Evolutionary conservation across 768 basidiomycete genomes (phyloP).

Genomic region (Cystofilobasidium macerans): DNA sequence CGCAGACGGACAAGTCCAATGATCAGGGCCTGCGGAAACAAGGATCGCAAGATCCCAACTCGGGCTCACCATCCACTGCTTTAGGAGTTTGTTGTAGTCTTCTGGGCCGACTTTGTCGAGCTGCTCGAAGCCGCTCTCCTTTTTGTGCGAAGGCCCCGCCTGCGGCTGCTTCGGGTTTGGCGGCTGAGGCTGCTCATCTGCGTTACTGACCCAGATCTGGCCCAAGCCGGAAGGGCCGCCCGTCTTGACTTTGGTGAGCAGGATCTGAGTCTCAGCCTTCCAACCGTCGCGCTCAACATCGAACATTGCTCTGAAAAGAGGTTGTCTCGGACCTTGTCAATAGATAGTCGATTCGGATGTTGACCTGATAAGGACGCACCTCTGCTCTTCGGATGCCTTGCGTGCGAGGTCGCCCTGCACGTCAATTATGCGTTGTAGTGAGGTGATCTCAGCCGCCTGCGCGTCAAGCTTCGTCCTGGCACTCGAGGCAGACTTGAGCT

Average conservation of each 20-base stretch:
- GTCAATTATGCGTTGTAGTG: constrained; percentile 5
- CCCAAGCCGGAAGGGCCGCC: no score
- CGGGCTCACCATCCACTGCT: constrained; percentile 21
- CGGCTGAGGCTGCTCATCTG: not conserved
- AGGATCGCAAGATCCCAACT: no score
- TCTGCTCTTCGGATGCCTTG: constrained; percentile 5
- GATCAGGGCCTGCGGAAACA: not conserved
- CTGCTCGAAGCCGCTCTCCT: constrained; percentile 23
- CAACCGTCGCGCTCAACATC: constrained; percentile 19
- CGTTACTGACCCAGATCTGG: not conserved
- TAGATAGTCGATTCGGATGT: no score
- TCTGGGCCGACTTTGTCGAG: constrained; percentile 12
- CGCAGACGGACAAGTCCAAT: not conserved
- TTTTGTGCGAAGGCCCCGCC: constrained; percentile 2
- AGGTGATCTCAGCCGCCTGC: constrained; percentile 2
- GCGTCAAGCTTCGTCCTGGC: not conserved
- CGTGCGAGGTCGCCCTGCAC: constrained; percentile 7
- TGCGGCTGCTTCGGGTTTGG: not conserved
- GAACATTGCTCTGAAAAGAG: constrained; percentile 14
- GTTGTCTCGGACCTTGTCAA: no score
- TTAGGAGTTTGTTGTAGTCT: constrained; percentile 24
- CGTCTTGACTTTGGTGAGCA: not conserved
- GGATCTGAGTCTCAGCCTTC: constrained; percentile 8
- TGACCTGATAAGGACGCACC: not conserved
- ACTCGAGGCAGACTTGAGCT: not conserved